These are phyloP conservation scores for Pseudozyma thailandica DNA, from an alignment of 1,284 basidiomycete species.

Conservation along the genomic window DNA sequence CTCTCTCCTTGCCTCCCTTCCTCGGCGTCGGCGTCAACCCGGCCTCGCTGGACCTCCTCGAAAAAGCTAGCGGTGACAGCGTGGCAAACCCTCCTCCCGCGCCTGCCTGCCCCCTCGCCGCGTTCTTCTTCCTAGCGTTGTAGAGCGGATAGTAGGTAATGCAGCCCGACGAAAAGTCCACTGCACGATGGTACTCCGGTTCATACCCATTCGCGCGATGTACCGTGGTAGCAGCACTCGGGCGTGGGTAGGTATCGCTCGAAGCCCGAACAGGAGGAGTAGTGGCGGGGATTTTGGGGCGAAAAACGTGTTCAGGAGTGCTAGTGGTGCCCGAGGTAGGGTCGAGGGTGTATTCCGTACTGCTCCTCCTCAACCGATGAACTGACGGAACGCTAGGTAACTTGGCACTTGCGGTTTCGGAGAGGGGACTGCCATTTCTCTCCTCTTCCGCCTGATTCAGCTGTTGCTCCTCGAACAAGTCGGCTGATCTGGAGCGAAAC, in stretches of 20 bases:
- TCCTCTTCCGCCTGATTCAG: neutral
- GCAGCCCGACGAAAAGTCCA: conserved; percentile 24
- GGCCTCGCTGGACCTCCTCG: neutral
- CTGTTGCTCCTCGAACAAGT: conserved; percentile 11
- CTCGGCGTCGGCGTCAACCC: conserved; percentile 17
- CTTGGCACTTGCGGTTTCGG: neutral
- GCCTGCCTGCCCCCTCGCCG: neutral
- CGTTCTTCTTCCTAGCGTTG: conserved; percentile 5
- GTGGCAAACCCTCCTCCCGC: conserved; percentile 5
- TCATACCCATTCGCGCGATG: conserved; percentile 12
- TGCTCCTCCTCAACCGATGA: neutral
- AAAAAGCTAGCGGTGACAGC: conserved; percentile 26
- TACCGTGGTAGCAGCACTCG: too few relatives aligned
- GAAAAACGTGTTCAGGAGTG: conserved; percentile 10
- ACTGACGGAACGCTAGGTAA: neutral
- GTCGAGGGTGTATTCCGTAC: neutral
- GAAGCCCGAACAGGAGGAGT: conserved; percentile 1
- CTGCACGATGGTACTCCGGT: conserved; percentile 5
- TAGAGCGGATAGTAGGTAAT: conserved; percentile 36
- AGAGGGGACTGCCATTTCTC: neutral
- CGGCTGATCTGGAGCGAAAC: conserved; percentile 5
- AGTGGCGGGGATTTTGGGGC: neutral
- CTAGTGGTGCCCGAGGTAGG: conserved; percentile 1
- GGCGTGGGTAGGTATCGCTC: conserved; percentile 9
- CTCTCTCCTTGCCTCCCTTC: conserved; percentile 1